Conservation (phyloP, 805 yeast species). For the Barnettozyma sp. region DNA sequence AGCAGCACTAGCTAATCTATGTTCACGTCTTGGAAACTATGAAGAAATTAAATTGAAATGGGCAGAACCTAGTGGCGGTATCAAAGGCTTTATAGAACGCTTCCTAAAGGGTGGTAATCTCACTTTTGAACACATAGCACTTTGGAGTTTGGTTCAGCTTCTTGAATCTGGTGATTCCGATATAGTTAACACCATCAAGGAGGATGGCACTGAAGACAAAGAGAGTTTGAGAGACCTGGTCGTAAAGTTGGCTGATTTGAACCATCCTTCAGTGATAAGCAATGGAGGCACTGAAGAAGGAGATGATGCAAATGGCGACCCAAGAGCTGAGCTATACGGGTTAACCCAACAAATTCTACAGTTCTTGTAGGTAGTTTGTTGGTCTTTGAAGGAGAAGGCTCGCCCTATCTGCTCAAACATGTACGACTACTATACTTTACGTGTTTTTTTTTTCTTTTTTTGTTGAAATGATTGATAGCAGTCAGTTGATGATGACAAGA, state of each 20-base stretch:
- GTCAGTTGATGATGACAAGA: too few species aligned
- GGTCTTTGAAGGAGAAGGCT: too few species aligned
- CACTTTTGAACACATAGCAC: slow-evolving; percentile 95
- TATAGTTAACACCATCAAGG: slow-evolving; percentile 45
- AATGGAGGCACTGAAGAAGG: slow-evolving; percentile 38
- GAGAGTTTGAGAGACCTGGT: slow-evolving; percentile 45
- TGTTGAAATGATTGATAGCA: too few species aligned
- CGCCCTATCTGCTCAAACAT: too few species aligned
- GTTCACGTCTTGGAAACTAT: slow-evolving; percentile 84
- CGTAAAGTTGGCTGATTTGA: slow-evolving; percentile 37
- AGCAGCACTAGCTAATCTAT: slow-evolving; percentile 93
- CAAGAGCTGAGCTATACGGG: slow-evolving; percentile 56
- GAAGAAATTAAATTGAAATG: slow-evolving; percentile 72
- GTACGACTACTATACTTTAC: too few species aligned
- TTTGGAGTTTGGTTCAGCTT: slow-evolving; percentile 92
- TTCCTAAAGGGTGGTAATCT: slow-evolving; percentile 81
- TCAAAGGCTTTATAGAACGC: slow-evolving; percentile 72
- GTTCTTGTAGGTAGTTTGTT: too few species aligned
- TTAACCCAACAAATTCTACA: slow-evolving; percentile 64
- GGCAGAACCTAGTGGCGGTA: slow-evolving; percentile 64
- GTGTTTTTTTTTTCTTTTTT: too few species aligned
- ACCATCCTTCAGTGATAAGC: slow-evolving; percentile 24
- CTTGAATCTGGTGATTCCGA: slow-evolving; percentile 77
- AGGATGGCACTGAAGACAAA: slow-evolving; percentile 32
- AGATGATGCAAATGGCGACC: slow-evolving; percentile 30